Base-by-base conservation (phyloP, 129 eudicot species). In the Ambrosia artemisiifolia region DNA sequence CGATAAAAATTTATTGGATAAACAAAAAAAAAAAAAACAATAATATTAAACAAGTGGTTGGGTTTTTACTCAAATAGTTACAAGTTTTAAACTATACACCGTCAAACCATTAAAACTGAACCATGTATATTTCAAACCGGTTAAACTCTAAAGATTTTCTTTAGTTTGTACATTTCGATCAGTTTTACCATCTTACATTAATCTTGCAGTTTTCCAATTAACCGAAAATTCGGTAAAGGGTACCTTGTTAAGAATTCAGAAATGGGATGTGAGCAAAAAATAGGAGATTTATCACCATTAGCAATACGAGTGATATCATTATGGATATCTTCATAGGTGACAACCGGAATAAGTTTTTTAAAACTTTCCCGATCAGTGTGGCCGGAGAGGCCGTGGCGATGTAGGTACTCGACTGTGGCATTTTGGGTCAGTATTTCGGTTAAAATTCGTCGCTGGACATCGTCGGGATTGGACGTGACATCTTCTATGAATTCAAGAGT, bases 241-340 rank as follows among this genome's bases (percentile, higher is more conserved):
- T 56, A 90, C 96, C 96, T 90, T n/a, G 93, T 87, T 61, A 90
- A 69, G 79, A 90, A 86, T 73, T 90, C 96, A 0, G 93, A 82
- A 76, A 87, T 80, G 79, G 96, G 88, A 0, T 80, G 71, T 0
- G 93, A 87, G 53, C 80, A 82, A 73, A 90, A 85, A 43, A 90
- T 83, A n/a, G 75, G 78, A 7, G 91, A 87, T 7, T 55, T 62
- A 79, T 90, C 96, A 7, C 96, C 96, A 65, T 87, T 73, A 6
- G 88, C 86, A 13, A 90, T 85, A 50, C 90, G 88, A 18, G 53
- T 78, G 17, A 90, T 90, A 57, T 87, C 87, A 14, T 69, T 73
- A 20, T 61, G 79, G 6, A 90, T 55, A 72, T 90, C 87, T 51
- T 90, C 90, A 20, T 90, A 90, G 3, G 82, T 67, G 59, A 90